Evolutionary conservation across 495 filamentous ascomycete genomes (phyloP), one percentile per base, ranked within the genome.

Genomic region (Aspergillus nidulans): DNA sequence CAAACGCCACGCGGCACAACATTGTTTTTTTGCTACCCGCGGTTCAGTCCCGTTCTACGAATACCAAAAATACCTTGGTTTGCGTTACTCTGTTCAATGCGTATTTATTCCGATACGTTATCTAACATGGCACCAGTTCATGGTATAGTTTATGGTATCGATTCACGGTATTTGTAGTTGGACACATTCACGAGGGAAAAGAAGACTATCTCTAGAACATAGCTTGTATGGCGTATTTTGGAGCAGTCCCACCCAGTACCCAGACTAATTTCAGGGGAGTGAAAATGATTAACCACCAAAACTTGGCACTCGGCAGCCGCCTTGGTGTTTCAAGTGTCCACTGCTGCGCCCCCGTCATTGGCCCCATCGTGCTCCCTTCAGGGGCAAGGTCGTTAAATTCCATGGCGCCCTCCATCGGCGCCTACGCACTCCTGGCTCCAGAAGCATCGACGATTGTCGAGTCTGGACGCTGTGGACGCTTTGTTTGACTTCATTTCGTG

Each of bases 221-320:
- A n/a, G n/a, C n/a, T n/a, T n/a, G n/a, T n/a, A n/a, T n/a, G n/a
- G n/a, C n/a, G n/a, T n/a, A n/a, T n/a, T n/a, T n/a, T n/a, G n/a
- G n/a, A n/a, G n/a, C 36, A 18, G 36, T 4, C 36, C 36, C 36
- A 39, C 36, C n/a, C 26, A 30, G 26, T 4, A 4, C 26, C 26
- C 26, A 16, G 36, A n/a, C 3, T 16, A 39, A 39, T 39, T 39
- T 39, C 36, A 34, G 38, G 25, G 26, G 54, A 57, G n/a, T n/a
- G 39, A 36, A 24, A 18, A 51, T 48, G 61, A 63, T 60, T 57
- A 57, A 63, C 57, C 54, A 43, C 57, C 57, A 60, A 63, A 58
- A 63, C 61, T 63, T 63, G 58, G 61, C 61, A 58, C 49, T 56
- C 57, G 54, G 57, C 52, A 58, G 48, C 45, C 21, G 39, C 24